Conservation (phyloP, 352 stramenopile genomes). For the Stramenopiles sp. region DNA sequence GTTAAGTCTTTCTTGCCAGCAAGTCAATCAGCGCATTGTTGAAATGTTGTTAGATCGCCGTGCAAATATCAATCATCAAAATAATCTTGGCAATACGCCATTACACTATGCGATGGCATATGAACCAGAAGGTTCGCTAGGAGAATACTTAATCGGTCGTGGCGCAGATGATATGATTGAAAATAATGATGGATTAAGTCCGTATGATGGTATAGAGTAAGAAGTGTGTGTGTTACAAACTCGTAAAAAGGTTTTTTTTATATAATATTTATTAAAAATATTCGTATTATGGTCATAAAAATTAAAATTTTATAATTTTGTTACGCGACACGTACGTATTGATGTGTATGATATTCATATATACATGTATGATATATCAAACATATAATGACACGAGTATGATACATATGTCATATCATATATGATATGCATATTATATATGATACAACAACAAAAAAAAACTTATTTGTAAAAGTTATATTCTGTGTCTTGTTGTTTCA, state of each 20-base stretch:
- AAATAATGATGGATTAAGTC: slow-evolving; percentile 68
- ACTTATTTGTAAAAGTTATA: slow-evolving; percentile 89
- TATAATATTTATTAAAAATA: too few species aligned
- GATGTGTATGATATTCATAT: too few species aligned
- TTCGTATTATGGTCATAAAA: too few species aligned
- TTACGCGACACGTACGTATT: too few species aligned
- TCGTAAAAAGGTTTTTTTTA: too few species aligned
- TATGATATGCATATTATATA: too few species aligned
- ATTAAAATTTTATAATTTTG: too few species aligned
- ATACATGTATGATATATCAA: too few species aligned
- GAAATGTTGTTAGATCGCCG: slow-evolving; percentile 55
- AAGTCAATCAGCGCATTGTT: slow-evolving; percentile 61
- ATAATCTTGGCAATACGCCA: slow-evolving; percentile 67
- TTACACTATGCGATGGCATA: slow-evolving; percentile 81
- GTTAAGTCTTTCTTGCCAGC: slow-evolving; percentile 60
- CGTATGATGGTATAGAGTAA: slow-evolving; percentile 80
- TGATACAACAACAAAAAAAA: neutral
- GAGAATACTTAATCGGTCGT: slow-evolving; percentile 70
- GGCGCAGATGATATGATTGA: slow-evolving; percentile 74
- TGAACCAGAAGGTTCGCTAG: slow-evolving; percentile 56
- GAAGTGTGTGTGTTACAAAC: too few species aligned
- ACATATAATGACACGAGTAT: too few species aligned
- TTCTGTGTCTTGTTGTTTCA: slow-evolving; percentile 95
- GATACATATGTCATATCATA: too few species aligned
- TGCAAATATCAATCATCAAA: slow-evolving; percentile 69